Evolutionary conservation across 805 yeast species (phyloP).

Genomic region (Kazachstania taianensis): DNA sequence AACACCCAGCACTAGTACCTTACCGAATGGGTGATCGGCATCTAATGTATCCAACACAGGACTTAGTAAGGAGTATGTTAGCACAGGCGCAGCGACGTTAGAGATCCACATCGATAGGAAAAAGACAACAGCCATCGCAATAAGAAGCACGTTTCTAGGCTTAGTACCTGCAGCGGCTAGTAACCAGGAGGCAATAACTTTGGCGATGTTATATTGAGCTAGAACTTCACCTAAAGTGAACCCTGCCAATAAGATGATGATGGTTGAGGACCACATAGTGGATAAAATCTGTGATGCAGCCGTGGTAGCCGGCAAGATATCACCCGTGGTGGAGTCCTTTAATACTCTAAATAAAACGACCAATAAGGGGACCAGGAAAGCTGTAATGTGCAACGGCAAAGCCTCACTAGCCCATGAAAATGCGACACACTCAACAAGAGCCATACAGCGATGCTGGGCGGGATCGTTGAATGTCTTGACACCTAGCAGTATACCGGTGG

Average conservation of each 20-base stretch:
- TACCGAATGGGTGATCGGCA: conserved; percentile 65
- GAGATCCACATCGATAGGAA: conserved; percentile 92
- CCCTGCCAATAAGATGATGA: conserved; percentile 84
- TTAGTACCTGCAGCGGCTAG: conserved; percentile 71
- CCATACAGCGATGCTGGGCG: conserved; percentile 55
- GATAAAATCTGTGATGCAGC: conserved; percentile 63
- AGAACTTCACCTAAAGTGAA: conserved; percentile 90
- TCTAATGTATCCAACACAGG: conserved; percentile 77
- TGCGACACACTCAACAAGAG: conserved; percentile 52
- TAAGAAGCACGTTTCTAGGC: conserved; percentile 65
- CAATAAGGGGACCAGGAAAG: conserved; percentile 71
- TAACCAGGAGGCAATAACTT: conserved; percentile 77
- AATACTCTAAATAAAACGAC: conserved; percentile 62
- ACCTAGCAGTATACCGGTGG: conserved; percentile 44
- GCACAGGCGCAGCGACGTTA: conserved; percentile 92
- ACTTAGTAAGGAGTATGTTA: conserved; percentile 78
- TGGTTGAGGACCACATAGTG: conserved; percentile 91
- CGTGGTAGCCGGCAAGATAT: conserved; percentile 51
- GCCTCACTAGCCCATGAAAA: conserved; percentile 94
- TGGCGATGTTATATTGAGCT: conserved; percentile 83
- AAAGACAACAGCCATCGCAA: conserved; percentile 77
- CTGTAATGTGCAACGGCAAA: conserved; percentile 82
- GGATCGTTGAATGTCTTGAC: conserved; percentile 54
- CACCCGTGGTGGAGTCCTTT: conserved; percentile 37
- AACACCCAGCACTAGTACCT: conserved; percentile 79